Conservation (phyloP, 2,329 filamentous ascomycete genomes). For the Fusarium sp. region DNA sequence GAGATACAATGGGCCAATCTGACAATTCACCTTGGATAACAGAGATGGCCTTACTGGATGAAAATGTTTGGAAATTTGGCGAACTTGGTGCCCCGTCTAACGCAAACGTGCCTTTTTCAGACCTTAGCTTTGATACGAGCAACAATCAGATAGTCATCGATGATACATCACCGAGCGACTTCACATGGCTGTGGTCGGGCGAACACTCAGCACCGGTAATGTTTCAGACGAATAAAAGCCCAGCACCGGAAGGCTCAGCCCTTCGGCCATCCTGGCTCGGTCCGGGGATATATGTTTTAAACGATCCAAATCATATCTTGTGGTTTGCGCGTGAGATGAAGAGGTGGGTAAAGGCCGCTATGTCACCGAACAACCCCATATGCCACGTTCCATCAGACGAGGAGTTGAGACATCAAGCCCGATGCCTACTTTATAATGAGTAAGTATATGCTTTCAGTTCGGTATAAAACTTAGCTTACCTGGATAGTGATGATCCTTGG, state of each 20-base stretch:
- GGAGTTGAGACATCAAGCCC: conserved; percentile 53
- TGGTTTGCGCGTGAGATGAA: conserved; percentile 48
- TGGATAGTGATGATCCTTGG: conserved; percentile 67
- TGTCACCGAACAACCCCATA: conserved; percentile 53
- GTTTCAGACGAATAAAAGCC: not conserved
- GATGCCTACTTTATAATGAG: conserved; percentile 54
- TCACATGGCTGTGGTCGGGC: conserved; percentile 10
- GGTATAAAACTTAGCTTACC: not conserved
- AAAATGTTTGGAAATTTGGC: conserved; percentile 1
- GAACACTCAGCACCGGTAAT: conserved; percentile 8
- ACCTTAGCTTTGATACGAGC: not conserved
- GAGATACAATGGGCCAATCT: not conserved
- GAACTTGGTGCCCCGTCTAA: not conserved
- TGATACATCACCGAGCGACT: not conserved
- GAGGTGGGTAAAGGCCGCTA: conserved; percentile 49
- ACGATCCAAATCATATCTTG: conserved; percentile 47
- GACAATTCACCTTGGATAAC: not conserved
- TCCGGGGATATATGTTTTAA: conserved; percentile 37
- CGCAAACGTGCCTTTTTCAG: not conserved
- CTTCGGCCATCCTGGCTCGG: conserved; percentile 37
- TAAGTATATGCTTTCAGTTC: conserved; percentile 8
- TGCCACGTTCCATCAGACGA: conserved; percentile 54
- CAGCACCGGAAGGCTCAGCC: conserved; percentile 1
- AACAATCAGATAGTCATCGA: not conserved
- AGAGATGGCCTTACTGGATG: not conserved